Conservation (phyloP, 495 filamentous ascomycete genomes). For the Penicillium soppii region DNA sequence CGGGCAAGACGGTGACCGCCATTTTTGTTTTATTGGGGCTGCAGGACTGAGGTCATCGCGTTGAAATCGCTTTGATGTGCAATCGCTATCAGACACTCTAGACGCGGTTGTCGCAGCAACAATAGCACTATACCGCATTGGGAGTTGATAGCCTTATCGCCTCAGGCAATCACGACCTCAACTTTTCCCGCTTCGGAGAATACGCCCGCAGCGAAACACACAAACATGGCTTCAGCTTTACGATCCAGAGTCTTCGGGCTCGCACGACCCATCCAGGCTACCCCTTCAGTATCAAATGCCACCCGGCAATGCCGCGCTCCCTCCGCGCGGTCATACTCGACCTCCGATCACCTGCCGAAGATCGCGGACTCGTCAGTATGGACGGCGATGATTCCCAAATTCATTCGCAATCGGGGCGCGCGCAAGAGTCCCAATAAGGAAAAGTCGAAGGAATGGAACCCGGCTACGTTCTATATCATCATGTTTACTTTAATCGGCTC, state of each 20-base stretch:
- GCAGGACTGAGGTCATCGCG: slow-evolving; percentile 17
- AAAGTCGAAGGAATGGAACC: slow-evolving; percentile 79
- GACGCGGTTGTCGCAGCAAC: slow-evolving; percentile 45
- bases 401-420: slow-evolving; percentile 38
- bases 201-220: neutral
- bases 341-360: slow-evolving; percentile 48
- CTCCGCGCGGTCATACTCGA: slow-evolving; percentile 27
- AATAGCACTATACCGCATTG: slow-evolving; percentile 19
- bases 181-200: slow-evolving; percentile 7
- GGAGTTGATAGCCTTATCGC: slow-evolving; percentile 16
- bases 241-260: slow-evolving; percentile 14
- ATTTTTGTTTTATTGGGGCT: slow-evolving; percentile 21
- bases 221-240: slow-evolving; percentile 16
- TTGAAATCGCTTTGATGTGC: slow-evolving; percentile 14
- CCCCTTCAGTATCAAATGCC: neutral
- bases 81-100: slow-evolving; percentile 24
- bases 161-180: slow-evolving; percentile 14
- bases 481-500: slow-evolving; percentile 91
- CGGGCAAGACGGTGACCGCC: slow-evolving; percentile 38
- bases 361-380: slow-evolving; percentile 68
- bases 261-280: neutral
- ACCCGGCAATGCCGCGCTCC: slow-evolving; percentile 6
- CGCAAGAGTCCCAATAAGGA: slow-evolving; percentile 35
- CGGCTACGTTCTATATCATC: slow-evolving; percentile 87
- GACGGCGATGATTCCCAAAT: slow-evolving; percentile 61